Evolutionary conservation across 768 basidiomycete genomes (phyloP).

Genomic region (Kwoniella sp.): DNA sequence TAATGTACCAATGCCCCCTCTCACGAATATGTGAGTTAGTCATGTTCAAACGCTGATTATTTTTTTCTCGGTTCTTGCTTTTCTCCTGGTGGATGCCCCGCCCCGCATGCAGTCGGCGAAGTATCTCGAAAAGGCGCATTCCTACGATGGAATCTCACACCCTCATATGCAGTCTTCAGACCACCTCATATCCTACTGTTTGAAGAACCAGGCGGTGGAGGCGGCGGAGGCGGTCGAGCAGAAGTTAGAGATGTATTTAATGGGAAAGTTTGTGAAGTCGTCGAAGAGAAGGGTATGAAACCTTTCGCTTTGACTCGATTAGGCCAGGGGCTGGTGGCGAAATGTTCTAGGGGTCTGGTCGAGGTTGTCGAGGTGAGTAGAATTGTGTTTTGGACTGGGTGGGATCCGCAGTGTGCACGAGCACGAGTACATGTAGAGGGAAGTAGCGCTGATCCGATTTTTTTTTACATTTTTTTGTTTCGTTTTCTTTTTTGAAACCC

Average conservation of each 20-base stretch:
- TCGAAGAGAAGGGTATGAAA: slow-evolving; percentile 39
- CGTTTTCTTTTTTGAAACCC: too few relatives aligned
- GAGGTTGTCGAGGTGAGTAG: slow-evolving; percentile 46
- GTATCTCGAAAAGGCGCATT: slow-evolving; percentile 36
- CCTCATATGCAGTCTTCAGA: slow-evolving; percentile 38
- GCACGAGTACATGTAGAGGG: too few relatives aligned
- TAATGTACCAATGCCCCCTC: too few relatives aligned
- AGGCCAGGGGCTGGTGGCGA: slow-evolving; percentile 34
- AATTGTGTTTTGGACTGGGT: too few relatives aligned
- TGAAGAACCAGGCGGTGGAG: slow-evolving; percentile 37
- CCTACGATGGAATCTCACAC: slow-evolving; percentile 45
- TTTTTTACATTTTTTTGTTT: too few relatives aligned
- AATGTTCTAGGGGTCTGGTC: slow-evolving; percentile 30
- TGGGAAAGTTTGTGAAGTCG: slow-evolving; percentile 45
- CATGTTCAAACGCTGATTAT: not conserved
- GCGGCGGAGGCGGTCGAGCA: too few relatives aligned
- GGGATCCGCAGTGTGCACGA: too few relatives aligned
- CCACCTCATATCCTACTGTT: slow-evolving; percentile 42
- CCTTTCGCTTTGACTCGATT: slow-evolving; percentile 22
- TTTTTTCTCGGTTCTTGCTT: too few relatives aligned
- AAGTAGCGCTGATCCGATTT: too few relatives aligned
- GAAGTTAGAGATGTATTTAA: slow-evolving; percentile 42
- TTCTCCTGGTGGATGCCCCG: too few relatives aligned
- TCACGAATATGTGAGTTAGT: too few relatives aligned
- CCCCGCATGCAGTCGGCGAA: slow-evolving; percentile 43